Percentiles rank a stretch among this genome's conserved stretches.
These are phyloP conservation scores for Fusarium graminum DNA, from an alignment of 2,329 filamentous ascomycete species.

Conservation along the genomic window DNA sequence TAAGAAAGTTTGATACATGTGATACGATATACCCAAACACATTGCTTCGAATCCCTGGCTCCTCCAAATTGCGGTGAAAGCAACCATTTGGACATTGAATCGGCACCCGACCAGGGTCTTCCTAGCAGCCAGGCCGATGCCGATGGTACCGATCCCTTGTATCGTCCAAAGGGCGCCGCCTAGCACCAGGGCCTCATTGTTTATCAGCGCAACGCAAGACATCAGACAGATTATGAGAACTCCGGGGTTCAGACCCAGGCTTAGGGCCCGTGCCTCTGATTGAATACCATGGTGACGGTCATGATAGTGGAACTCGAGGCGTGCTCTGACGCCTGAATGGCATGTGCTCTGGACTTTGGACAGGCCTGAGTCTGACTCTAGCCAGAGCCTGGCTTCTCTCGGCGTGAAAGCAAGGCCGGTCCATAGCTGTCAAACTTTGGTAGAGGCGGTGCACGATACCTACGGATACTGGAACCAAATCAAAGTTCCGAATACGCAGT, in stretches of 20 bases:
- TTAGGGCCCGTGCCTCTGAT: constrained; percentile 14
- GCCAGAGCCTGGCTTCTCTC: neutral
- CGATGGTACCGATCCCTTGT: constrained; percentile 6
- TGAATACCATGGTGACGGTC: constrained; percentile 43
- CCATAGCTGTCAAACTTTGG: constrained; percentile 20
- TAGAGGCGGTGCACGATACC: constrained; percentile 11
- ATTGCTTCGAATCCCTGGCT: constrained; percentile 38
- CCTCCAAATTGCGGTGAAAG: constrained; percentile 50
- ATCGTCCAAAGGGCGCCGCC: neutral
- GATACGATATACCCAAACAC: neutral
- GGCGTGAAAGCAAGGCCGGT: neutral
- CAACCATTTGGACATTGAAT: constrained; percentile 31
- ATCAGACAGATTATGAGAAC: constrained; percentile 8
- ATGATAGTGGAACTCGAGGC: constrained; percentile 38
- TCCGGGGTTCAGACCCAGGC: constrained; percentile 17
- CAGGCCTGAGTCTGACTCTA: no score
- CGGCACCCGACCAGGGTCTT: constrained; percentile 43
- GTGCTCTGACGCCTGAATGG: constrained; percentile 37
- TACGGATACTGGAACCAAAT: neutral
- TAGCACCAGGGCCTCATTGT: constrained; percentile 6
- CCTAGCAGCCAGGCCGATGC: constrained; percentile 25
- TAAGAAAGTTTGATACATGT: neutral
- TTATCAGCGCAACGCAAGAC: constrained; percentile 8
- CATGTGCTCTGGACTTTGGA: constrained; percentile 30
- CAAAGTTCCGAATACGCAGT: constrained; percentile 34